Evolutionary conservation across 2,329 filamentous ascomycete genomes (phyloP).

Genomic region (Trichophaea hybrida): DNA sequence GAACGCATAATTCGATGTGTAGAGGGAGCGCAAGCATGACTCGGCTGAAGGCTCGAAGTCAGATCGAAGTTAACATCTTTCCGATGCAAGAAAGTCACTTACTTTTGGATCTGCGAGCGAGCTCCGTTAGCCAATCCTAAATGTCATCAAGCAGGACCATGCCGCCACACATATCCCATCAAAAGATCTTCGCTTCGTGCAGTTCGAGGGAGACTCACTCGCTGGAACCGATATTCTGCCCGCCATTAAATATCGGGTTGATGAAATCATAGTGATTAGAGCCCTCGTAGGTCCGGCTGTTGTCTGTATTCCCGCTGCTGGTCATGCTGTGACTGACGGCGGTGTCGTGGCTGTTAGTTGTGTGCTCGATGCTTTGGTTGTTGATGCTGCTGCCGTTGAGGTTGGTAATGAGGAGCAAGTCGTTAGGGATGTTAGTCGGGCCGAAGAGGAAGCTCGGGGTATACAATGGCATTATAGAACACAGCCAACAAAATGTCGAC

Average conservation of each 20-base stretch:
- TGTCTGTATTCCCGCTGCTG: neutral
- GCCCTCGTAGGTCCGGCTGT: neutral
- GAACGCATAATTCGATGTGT: conserved; percentile 1
- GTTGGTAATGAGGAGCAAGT: neutral
- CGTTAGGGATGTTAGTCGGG: neutral
- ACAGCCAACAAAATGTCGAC: too few species aligned
- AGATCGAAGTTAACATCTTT: too few species aligned
- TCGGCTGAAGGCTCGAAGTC: too few species aligned
- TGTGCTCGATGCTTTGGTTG: neutral
- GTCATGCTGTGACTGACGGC: neutral
- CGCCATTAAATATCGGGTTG: neutral
- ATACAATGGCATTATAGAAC: neutral
- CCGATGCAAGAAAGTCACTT: too few species aligned
- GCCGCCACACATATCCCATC: neutral
- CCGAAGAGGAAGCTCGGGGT: neutral
- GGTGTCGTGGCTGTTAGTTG: neutral
- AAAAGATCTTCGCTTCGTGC: neutral
- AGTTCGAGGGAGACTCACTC: neutral
- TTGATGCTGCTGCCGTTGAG: neutral
- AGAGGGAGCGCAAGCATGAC: neutral
- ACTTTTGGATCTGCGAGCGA: too few species aligned
- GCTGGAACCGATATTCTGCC: neutral
- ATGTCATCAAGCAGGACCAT: neutral
- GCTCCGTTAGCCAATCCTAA: too few species aligned
- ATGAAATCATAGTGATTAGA: neutral